Base-by-base conservation (phyloP, 176 grass and related monocot genomes). In the Eragrostis nindensis region DNA sequence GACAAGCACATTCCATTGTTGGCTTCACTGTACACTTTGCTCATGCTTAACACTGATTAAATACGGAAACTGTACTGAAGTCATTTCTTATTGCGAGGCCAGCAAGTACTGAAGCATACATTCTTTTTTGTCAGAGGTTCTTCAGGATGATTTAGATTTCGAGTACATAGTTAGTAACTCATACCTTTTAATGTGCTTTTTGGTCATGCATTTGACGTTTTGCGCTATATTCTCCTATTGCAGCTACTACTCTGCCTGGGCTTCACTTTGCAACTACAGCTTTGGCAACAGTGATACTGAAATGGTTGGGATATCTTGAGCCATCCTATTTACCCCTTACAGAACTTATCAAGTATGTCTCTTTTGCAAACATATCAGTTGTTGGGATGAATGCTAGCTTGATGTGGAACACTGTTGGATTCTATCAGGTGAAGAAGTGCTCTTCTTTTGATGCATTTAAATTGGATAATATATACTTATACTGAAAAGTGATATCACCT, bases 351-450 rank as follows among this genome's bases (percentile, higher is more conserved):
- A 64, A 64, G 29, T 64, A 36, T 64, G 62, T 64, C 27, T 64
- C 15, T 7, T 64, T 64, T 38, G 62, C 62, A 64, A 64, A 64
- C 18, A 4, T 64, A 64, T 64, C 29, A 36, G 29, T 38, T 64
- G 62, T 64, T 64, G 57, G 57, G 24, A 61, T 61, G 57, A 61
- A 61, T 61, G 57, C 24, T 27, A 61, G 57, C 24, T 61, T 61
- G 24, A 61, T 61, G 57, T 61, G 57, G 57, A 61, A 27, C 24
- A 13, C 57, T 61, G 24, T 61, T 5, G 57, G 57, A 61, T 61
- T 61, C 24, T 61, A 61, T 61, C 57, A 61, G 57, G 57, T 61
- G 2, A 62, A 27, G 27, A 62, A 62, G 10, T 62, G 26, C 12
- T 62, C 30, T 29, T 11, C 5, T 0, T 15, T 5, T 16, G 26